Evolutionary conservation across 805 yeast genomes (phyloP).

Genomic region (Candida xyloterini): DNA sequence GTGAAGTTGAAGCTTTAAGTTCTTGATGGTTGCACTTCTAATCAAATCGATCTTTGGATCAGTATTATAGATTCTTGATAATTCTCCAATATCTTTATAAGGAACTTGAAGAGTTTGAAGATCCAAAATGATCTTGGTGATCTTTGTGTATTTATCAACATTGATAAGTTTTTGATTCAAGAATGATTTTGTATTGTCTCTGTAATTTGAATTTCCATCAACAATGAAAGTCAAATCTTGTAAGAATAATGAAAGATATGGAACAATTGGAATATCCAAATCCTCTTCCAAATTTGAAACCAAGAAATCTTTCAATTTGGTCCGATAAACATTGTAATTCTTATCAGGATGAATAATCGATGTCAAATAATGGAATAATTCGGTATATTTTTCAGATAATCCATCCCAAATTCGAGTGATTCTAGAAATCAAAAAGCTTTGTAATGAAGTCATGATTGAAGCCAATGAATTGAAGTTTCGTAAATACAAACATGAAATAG

Average conservation of each 20-base stretch:
- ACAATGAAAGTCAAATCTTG: slow-evolving; percentile 80
- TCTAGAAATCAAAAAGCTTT: slow-evolving; percentile 67
- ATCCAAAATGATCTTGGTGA: slow-evolving; percentile 63
- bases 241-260: slow-evolving; percentile 68
- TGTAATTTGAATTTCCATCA: slow-evolving; percentile 72
- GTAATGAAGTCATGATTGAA: slow-evolving; percentile 73
- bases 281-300: slow-evolving; percentile 40
- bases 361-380: slow-evolving; percentile 59
- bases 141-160: slow-evolving; percentile 68
- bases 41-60: slow-evolving; percentile 24
- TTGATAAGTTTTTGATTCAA: slow-evolving; percentile 61
- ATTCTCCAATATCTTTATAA: slow-evolving; percentile 39
- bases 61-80: slow-evolving; percentile 27
- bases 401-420: slow-evolving; percentile 57
- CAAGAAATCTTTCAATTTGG: slow-evolving; percentile 55
- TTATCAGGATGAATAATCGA: slow-evolving; percentile 73
- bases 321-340: slow-evolving; percentile 67
- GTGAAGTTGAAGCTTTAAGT: slow-evolving; percentile 21
- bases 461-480: slow-evolving; percentile 78
- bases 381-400: slow-evolving; percentile 56
- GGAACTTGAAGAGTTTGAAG: slow-evolving; percentile 67
- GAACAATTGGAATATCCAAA: slow-evolving; percentile 63
- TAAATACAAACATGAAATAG: slow-evolving; percentile 67
- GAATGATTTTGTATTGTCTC: slow-evolving; percentile 51
- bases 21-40: slow-evolving; percentile 31